Evolutionary conservation across 2,329 filamentous ascomycete species (phyloP), one percentile per base, ranked within the genome.

Genomic region (Metarhizium album): DNA sequence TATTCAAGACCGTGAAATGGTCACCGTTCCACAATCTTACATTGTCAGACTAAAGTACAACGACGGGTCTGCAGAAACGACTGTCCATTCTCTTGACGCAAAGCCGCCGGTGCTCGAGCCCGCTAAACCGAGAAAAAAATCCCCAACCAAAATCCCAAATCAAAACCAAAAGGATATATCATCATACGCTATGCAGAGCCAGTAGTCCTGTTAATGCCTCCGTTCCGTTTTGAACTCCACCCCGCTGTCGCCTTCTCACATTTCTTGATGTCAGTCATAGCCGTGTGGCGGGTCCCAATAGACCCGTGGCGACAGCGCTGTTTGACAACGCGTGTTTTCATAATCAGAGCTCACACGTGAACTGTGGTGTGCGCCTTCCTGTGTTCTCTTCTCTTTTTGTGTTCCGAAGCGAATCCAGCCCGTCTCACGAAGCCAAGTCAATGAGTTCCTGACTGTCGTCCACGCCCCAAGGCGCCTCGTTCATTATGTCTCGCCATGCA

Each of bases 401-500:
- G 35, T 40, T n/a, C n/a, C 18, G 7, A 4, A 18, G n/a, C 14
- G 20, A 6, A 16, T 40, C n/a, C 16, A 20, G 9, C 20, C 20
- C 5, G 16, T 20, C 40, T 42, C 45, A 52, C 16, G 43, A 29
- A 6, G 35, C 49, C 49, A 53, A 18, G n/a, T 47, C 49, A 24
- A 51, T 40, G 8, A 46, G 35, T 13, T 42, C 29, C 14, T 48
- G 42, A 3, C 33, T 35, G 22, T 53, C 52, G 9, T 51, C 49
- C n/a, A 48, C 29, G 2, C 27, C 42, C 52, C 52, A 53, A 14
- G 54, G 23, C 20, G 51, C 35, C 18, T 52, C 53, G 37, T 56
- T 54, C 33, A 55, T 46, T 18, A 52, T 46, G 7, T 52, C 52
- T n/a, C 60, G 57, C 38, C 54, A 58, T 18, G 57, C 52, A 37